Conservation (phyloP, 2,329 filamentous ascomycete species). For the Fusarium graminum region DNA sequence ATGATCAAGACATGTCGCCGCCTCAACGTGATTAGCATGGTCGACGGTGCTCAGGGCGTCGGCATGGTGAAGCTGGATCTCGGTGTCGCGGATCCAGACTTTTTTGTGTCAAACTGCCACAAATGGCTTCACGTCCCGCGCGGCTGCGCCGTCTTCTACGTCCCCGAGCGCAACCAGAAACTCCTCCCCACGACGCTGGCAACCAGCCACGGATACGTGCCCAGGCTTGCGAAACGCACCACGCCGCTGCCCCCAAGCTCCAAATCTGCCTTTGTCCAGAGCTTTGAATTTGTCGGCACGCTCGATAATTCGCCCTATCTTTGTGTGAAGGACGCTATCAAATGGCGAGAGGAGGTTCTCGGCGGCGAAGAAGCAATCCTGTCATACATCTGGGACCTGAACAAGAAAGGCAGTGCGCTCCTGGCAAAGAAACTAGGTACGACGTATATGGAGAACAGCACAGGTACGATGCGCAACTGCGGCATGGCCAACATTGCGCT, state of each 20-base stretch:
- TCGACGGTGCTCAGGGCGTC: constrained; percentile 89
- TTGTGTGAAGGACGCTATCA: constrained; percentile 77
- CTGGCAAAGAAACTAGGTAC: constrained; percentile 76
- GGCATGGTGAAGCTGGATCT: constrained; percentile 84
- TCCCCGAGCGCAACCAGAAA: constrained; percentile 80
- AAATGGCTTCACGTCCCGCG: constrained; percentile 91
- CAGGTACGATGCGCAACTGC: constrained; percentile 73
- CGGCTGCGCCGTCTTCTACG: constrained; percentile 84
- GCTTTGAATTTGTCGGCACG: constrained; percentile 84
- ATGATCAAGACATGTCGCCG: constrained; percentile 74
- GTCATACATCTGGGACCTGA: constrained; percentile 72
- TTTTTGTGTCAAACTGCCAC: constrained; percentile 88
- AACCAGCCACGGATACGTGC: constrained; percentile 82
- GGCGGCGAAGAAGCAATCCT: constrained; percentile 80
- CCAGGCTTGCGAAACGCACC: constrained; percentile 53
- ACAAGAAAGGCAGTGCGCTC: constrained; percentile 70
- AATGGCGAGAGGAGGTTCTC: constrained; percentile 76
- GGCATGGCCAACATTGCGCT: constrained; percentile 80
- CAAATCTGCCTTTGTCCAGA: constrained; percentile 73
- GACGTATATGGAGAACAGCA: constrained; percentile 75
- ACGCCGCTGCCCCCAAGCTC: constrained; percentile 59
- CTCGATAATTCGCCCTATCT: constrained; percentile 79
- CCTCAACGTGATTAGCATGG: constrained; percentile 75
- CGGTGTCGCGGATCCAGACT: constrained; percentile 77
- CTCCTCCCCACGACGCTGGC: constrained; percentile 81